A percentile compares a stretch with the other conserved stretches of the same genome.
phyloP scores from a whole-genome alignment of 352 stramenopile genomes.

The Nothophytophthora sp. region DNA sequence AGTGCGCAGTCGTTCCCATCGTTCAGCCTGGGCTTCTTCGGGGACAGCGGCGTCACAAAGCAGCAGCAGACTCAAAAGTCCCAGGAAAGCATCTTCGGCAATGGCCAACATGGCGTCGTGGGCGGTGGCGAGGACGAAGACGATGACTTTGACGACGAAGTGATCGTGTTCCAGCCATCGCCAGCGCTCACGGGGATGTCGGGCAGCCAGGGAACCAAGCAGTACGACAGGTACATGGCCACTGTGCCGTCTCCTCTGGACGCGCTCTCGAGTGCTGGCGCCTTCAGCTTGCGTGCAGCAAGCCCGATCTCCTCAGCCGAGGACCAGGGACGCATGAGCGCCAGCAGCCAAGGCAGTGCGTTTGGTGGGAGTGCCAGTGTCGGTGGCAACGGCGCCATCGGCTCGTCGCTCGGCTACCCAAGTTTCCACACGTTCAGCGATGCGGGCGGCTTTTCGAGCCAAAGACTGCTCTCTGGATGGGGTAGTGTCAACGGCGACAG shows the following conservation, averaged over 20 bases:
- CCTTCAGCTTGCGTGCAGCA: slow-evolving; percentile 33
- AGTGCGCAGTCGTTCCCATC: slow-evolving; percentile 16
- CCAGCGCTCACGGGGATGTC: slow-evolving; percentile 32
- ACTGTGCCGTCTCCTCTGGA: slow-evolving; percentile 24
- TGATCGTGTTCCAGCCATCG: slow-evolving; percentile 83
- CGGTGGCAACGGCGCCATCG: slow-evolving; percentile 33
- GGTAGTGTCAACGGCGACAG: slow-evolving; percentile 28
- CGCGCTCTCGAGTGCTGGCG: slow-evolving; percentile 15
- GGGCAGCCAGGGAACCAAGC: slow-evolving; percentile 20
- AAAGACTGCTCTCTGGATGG: slow-evolving; percentile 52
- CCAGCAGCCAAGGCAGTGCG: slow-evolving; percentile 23
- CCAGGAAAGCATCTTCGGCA: slow-evolving; percentile 7
- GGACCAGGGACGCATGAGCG: slow-evolving; percentile 6
- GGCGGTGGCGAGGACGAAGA: slow-evolving; percentile 37
- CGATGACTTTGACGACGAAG: slow-evolving; percentile 85
- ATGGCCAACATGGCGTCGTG: not conserved
- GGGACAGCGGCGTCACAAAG: slow-evolving; percentile 14
- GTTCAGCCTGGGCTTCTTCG: slow-evolving; percentile 36
- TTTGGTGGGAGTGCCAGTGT: too few species aligned
- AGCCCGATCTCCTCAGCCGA: slow-evolving; percentile 27
- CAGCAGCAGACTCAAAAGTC: slow-evolving; percentile 5
- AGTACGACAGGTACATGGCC: slow-evolving; percentile 6
- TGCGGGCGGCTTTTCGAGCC: slow-evolving; percentile 39
- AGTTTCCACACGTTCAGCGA: slow-evolving; percentile 69
- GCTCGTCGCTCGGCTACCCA: slow-evolving; percentile 54